A percentile compares a stretch with the other conserved stretches of the same genome.
These are phyloP conservation scores for Phytophthora tubulina DNA, from an alignment of 352 stramenopile species.

Conservation along the genomic window DNA sequence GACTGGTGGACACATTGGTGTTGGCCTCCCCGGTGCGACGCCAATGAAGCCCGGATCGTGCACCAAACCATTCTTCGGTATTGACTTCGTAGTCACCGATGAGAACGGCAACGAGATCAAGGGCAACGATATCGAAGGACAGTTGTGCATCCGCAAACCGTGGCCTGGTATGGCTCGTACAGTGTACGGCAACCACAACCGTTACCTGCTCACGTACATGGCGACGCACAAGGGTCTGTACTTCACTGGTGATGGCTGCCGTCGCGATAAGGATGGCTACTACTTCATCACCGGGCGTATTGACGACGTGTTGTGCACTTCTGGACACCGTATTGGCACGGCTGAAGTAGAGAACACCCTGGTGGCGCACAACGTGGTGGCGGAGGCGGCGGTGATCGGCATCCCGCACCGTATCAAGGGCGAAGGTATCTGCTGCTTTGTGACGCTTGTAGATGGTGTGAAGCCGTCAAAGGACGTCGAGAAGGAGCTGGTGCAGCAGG, in stretches of 20 bases:
- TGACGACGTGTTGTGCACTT: constrained; percentile 97
- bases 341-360: constrained; percentile 92
- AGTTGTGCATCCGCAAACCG: constrained; percentile 95
- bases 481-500: constrained; percentile 78
- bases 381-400: constrained; percentile 95
- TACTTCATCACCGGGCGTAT: constrained; percentile 99
- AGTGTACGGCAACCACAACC: constrained; percentile 94
- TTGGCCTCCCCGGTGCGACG: constrained; percentile 93
- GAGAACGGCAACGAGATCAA: constrained; percentile 91
- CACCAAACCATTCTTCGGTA: constrained; percentile 96
- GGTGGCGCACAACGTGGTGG: constrained; percentile 92
- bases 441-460: constrained; percentile 89
- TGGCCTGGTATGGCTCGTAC: constrained; percentile 98
- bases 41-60: constrained; percentile 94
- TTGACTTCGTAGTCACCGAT: constrained; percentile 91
- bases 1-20: constrained; percentile 96
- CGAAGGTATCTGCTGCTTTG: constrained; percentile 96
- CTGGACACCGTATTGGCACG: constrained; percentile 92
- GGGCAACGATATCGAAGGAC: constrained; percentile 90
- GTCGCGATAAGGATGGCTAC: constrained; percentile 95
- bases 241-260: constrained; percentile 94
- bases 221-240: constrained; percentile 97
- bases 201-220: constrained; percentile 98
- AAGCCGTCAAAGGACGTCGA: constrained; percentile 66
- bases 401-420: constrained; percentile 98